These are phyloP conservation scores for Ilex paraguariensis DNA, from an alignment of 305 asterid species.

Conservation along the genomic window DNA sequence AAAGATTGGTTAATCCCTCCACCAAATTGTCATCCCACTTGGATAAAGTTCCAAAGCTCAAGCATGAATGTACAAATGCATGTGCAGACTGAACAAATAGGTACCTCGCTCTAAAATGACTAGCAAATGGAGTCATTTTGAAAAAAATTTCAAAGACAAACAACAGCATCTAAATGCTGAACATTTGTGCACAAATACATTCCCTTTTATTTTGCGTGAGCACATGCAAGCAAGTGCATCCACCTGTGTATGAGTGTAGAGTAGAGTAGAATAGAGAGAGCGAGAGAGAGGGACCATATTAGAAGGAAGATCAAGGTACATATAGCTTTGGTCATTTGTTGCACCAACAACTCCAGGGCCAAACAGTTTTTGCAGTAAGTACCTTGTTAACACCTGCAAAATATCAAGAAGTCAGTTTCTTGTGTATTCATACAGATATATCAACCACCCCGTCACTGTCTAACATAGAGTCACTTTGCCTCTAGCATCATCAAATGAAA, in stretches of 20 bases:
- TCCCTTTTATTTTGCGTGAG: not conserved
- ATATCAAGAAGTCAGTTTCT: not conserved
- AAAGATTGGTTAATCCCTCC: too few species aligned
- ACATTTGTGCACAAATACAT: not conserved
- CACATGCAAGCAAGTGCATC: not conserved
- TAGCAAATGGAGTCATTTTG: too few species aligned
- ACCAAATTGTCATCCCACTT: too few species aligned
- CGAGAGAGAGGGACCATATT: constrained; percentile 58
- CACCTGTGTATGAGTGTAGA: too few species aligned
- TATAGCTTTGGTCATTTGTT: constrained; percentile 61
- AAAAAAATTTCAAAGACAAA: too few species aligned
- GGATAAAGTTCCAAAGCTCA: too few species aligned
- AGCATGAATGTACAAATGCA: too few species aligned
- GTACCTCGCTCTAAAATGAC: too few species aligned
- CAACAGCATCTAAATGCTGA: not conserved
- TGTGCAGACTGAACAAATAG: too few species aligned
- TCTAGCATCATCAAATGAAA: not conserved
- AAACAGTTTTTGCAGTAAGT: constrained; percentile 62
- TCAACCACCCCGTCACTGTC: too few species aligned
- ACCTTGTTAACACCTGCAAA: constrained; percentile 55
- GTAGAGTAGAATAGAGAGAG: constrained; percentile 9
- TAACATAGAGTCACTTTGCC: too few species aligned
- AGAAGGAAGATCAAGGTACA: constrained; percentile 85
- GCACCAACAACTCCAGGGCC: constrained; percentile 66
- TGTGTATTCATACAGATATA: not conserved